Evolutionary conservation across 139 green algal species (phyloP), one percentile per base, ranked within the genome.

Genomic region (Monoraphidium neglectum): DNA sequence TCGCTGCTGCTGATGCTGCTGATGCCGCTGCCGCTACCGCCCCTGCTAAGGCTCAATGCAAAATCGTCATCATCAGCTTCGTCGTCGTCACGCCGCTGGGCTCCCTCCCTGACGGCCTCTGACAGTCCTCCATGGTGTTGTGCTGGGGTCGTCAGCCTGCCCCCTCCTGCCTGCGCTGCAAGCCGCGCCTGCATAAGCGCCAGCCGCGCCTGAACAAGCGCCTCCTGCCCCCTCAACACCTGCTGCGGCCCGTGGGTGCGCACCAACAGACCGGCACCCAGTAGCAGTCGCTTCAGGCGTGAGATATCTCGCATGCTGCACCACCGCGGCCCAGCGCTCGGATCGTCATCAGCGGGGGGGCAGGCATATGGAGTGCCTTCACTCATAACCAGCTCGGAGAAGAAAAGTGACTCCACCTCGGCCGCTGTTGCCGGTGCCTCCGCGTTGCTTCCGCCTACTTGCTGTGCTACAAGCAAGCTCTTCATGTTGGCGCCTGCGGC

Each of bases 361-460:
- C 72, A 79, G 33, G 71, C 64, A 72, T 73, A 79, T 0, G 73
- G 73, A n/a, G 73, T 62, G 1, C 73, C 73, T 36, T 79, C 73
- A 47, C 73, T 79, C 63, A 79, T n/a, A 1, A 38, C 51, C 43
- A 79, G 73, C 49, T 79, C 73, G 6, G 62, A 51, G 47, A 37
- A 79, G 47, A 72, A 79, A 64, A 79, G 72, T 28, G 71, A 33
- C 32, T 53, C 46, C 47, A 78, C 62, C 32, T 71, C 46, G 4
- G 18, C 49, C 15, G 56, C 70, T 13, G n/a, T n/a, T n/a, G n/a
- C n/a, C n/a, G n/a, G n/a, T n/a, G n/a, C n/a, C n/a, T n/a, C n/a
- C n/a, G n/a, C n/a, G n/a, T n/a, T n/a, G n/a, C n/a, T n/a, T n/a
- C n/a, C n/a, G n/a, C n/a, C n/a, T n/a, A n/a, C n/a, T n/a, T n/a